Evolutionary conservation across 2,329 filamentous ascomycete species (phyloP).

Genomic region (Coniochaeta prunicola): DNA sequence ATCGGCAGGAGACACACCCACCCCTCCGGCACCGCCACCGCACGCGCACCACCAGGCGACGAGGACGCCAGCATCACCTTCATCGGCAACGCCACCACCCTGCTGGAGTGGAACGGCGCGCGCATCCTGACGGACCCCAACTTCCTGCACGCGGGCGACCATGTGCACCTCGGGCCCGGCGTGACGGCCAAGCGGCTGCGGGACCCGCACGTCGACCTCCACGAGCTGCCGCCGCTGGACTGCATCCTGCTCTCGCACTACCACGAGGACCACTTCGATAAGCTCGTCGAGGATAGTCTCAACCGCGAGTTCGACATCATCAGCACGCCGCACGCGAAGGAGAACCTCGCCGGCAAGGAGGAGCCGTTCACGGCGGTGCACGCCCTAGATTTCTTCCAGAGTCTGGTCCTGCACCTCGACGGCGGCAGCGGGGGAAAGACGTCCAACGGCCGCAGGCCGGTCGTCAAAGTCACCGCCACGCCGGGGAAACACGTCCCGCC

Average conservation of each 20-base stretch:
- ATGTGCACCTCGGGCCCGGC: constrained; percentile 59
- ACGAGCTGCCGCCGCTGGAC: constrained; percentile 52
- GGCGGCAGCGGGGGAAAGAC: constrained; percentile 3
- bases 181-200: constrained; percentile 47
- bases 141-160: constrained; percentile 58
- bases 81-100: constrained; percentile 48
- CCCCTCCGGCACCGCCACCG: constrained; percentile 7
- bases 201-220: constrained; percentile 53
- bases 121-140: constrained; percentile 54
- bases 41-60: constrained; percentile 4
- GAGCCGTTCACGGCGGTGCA: constrained; percentile 49
- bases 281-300: constrained; percentile 27
- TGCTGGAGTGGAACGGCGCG: constrained; percentile 45
- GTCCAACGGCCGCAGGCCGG: constrained; percentile 24
- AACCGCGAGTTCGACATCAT: constrained; percentile 51
- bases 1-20: constrained; percentile 17
- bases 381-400: constrained; percentile 49
- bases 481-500: constrained; percentile 56
- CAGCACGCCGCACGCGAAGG: constrained; percentile 54
- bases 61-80: constrained; percentile 42
- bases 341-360: constrained; percentile 34
- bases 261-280: constrained; percentile 44
- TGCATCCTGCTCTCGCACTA: constrained; percentile 56
- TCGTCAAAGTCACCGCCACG: constrained; percentile 53
- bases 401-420: constrained; percentile 31